Base-by-base conservation (phyloP, 2,329 filamentous ascomycete genomes). In the Scopulariopsis brevicaulis region DNA sequence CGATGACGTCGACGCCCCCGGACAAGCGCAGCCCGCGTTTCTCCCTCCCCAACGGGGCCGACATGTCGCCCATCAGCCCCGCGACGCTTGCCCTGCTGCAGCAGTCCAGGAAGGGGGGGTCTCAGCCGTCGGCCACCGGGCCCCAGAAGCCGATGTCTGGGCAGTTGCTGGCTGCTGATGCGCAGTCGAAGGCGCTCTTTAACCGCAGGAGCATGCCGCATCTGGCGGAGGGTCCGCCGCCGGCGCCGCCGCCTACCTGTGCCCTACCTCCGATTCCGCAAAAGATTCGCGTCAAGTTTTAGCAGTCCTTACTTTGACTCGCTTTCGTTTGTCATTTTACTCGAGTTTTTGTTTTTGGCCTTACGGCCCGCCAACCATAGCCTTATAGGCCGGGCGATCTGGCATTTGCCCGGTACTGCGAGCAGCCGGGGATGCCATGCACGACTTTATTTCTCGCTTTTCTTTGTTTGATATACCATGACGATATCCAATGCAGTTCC, bases 201-300 rank as follows among this genome's bases (percentile, higher is more conserved):
- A 72, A 71, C 56, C 71, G 77, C 28, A 72, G 74, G 58, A 81
- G 79, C 66, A 74, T 81, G 73, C 74, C 78, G 6, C 76, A 80
- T 28, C 68, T 81, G 43, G 69, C 68, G 1, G 73, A 77, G 14
- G 77, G 76, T 1, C 79, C 79, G 34, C 80, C 80, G 1, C 79
- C 75, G 18, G 77, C 73, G 15, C 80, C 80, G 7, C 80, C 80
- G 5, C 80, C 80, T 25, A 81, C 71, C 12, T 76, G 75, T 62
- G 79, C 80, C 15, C 71, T 83, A 24, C 80, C 80, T 20, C 80
- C 80, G 0, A 72, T 82, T 46, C 79, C 79, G 4, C 68, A 64
- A 51, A 72, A 69, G 35, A 46, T 55, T 24, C 56, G 56, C 12
- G 51, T 54, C 56, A 48, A 54, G 50, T 32, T 32, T 18, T 58